Conservation (phyloP, 75 land plant genomes). For the Pinus albicaulis region DNA sequence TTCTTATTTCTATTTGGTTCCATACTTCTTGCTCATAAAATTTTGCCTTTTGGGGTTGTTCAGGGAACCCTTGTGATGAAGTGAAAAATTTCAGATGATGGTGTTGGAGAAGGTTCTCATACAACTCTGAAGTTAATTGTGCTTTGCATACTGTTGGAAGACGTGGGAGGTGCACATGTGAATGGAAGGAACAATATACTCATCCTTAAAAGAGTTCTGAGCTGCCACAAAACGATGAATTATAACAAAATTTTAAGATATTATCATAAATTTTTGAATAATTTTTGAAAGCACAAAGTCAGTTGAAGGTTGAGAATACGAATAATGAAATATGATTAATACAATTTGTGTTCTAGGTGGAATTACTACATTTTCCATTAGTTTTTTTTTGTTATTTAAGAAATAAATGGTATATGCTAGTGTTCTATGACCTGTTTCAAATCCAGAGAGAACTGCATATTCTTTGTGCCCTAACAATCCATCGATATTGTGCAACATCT, state of each 20-base stretch:
- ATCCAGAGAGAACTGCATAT: background rate
- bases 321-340: slow-evolving; percentile 18
- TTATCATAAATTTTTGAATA: slow-evolving; percentile 19
- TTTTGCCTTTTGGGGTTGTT: background rate
- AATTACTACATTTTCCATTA: slow-evolving; percentile 12
- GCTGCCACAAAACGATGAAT: slow-evolving; percentile 12
- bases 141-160: slow-evolving; percentile 41
- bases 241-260: slow-evolving; percentile 10
- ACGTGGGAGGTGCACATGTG: slow-evolving; percentile 24
- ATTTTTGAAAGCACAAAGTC: background rate
- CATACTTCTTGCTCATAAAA: slow-evolving; percentile 15
- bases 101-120: background rate
- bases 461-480: background rate
- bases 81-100: slow-evolving; percentile 8
- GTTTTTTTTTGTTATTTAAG: slow-evolving; percentile 9
- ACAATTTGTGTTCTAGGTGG: slow-evolving; percentile 21
- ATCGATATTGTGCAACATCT: too few relatives aligned
- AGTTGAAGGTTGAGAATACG: slow-evolving; percentile 17
- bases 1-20: slow-evolving; percentile 25
- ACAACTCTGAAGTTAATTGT: slow-evolving; percentile 20
- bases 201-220: slow-evolving; percentile 14
- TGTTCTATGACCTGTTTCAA: background rate
- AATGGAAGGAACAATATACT: slow-evolving; percentile 27
- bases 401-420: background rate
- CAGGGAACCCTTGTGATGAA: slow-evolving; percentile 31